Evolutionary conservation across 352 stramenopile species (phyloP).

Genomic region (Globisporangium splendens): DNA sequence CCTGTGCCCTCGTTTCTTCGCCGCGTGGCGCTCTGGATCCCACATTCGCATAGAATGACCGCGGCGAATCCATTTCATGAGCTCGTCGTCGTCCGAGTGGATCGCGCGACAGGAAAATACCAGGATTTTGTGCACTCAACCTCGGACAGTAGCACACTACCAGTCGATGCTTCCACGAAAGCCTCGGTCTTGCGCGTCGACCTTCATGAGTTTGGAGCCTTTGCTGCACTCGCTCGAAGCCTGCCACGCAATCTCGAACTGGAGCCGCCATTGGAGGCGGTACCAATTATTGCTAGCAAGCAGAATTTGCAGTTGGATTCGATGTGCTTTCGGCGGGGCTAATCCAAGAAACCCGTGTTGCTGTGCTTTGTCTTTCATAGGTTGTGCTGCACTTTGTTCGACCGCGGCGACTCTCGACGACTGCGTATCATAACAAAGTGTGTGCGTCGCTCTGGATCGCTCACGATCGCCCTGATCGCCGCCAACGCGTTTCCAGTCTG

Average conservation of each 20-base stretch:
- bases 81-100: constrained; percentile 23
- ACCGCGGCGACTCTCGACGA: constrained; percentile 7
- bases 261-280: constrained; percentile 14
- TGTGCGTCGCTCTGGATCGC: constrained; percentile 17
- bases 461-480: constrained; percentile 10
- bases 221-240: constrained; percentile 13
- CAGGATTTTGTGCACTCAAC: neutral
- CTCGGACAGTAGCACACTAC: neutral
- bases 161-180: neutral
- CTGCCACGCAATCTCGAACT: constrained; percentile 9
- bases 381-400: constrained; percentile 12
- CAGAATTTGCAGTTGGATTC: too few relatives aligned
- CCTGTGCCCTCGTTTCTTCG: constrained; percentile 23
- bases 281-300: neutral
- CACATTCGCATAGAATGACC: constrained; percentile 17
- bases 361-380: neutral
- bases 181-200: neutral
- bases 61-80: constrained; percentile 9
- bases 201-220: constrained; percentile 6
- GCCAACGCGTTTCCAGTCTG: neutral
- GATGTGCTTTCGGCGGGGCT: neutral
- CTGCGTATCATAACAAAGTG: neutral
- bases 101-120: constrained; percentile 15
- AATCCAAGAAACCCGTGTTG: neutral
- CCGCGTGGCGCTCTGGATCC: constrained; percentile 27